Evolutionary conservation across 2,329 filamentous ascomycete species (phyloP).

Genomic region (Plenodomus tracheiphilus): DNA sequence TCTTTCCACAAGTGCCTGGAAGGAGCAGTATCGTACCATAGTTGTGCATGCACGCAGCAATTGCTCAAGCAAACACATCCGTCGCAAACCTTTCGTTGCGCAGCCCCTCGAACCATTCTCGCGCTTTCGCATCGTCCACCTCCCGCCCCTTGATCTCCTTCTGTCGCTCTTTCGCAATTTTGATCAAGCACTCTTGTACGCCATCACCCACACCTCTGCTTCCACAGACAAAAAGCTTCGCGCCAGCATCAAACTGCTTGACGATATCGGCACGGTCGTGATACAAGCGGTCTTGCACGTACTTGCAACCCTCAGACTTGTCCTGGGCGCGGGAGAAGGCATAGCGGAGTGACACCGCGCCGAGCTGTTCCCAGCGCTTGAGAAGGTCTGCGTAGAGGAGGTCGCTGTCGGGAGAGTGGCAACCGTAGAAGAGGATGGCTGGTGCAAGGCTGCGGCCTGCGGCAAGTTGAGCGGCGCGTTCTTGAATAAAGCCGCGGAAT

Average conservation of each 20-base stretch:
- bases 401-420: conserved; percentile 59
- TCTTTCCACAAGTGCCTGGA: too few species aligned
- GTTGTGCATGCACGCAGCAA: background rate
- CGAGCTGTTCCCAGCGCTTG: conserved; percentile 61
- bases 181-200: conserved; percentile 47
- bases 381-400: conserved; percentile 64
- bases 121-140: conserved; percentile 47
- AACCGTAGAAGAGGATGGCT: conserved; percentile 69
- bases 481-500: conserved; percentile 50
- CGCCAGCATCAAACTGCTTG: conserved; percentile 52
- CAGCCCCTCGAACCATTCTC: conserved; percentile 51
- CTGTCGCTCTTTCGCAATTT: conserved; percentile 49
- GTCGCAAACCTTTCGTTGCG: conserved; percentile 45
- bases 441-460: conserved; percentile 60
- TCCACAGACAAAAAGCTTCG: conserved; percentile 69
- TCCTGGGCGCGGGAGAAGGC: conserved; percentile 59
- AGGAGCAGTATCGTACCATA: too few species aligned
- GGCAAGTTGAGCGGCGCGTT: conserved; percentile 46
- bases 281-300: conserved; percentile 59
- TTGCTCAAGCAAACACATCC: background rate
- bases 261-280: conserved; percentile 52
- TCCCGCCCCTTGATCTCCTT: conserved; percentile 43
- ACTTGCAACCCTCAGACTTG: conserved; percentile 53
- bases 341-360: conserved; percentile 64
- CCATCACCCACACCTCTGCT: conserved; percentile 53